Conservation (phyloP, 1,284 basidiomycete species). For the Porogramme epimiltina region DNA sequence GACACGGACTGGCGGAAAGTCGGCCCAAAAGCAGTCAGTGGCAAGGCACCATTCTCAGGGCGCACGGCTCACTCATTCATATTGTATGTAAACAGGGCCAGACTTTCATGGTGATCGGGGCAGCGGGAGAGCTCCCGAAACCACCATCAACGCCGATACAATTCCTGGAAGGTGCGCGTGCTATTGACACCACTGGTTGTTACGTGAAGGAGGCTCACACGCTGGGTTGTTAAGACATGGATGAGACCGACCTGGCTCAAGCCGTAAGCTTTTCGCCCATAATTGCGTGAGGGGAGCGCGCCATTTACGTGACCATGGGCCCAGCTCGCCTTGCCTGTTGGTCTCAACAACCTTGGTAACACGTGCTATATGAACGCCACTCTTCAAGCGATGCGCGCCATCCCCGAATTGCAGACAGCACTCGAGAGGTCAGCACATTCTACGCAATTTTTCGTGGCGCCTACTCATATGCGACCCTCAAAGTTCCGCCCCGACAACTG, state of each 20-base stretch:
- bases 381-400: conserved; percentile 87
- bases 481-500: conserved; percentile 23
- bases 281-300: no score
- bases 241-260: conserved; percentile 78
- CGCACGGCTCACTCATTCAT: background rate
- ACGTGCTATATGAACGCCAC: conserved; percentile 98
- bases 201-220: background rate
- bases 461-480: background rate
- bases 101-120: conserved; percentile 88
- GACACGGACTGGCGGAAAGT: conserved; percentile 86
- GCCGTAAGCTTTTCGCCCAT: conserved; percentile 58
- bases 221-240: conserved; percentile 66
- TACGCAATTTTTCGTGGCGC: background rate
- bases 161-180: conserved; percentile 72
- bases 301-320: no score
- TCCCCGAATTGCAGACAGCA: conserved; percentile 84
- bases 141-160: conserved; percentile 79
- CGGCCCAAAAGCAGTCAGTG: conserved; percentile 72
- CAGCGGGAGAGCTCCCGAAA: conserved; percentile 89
- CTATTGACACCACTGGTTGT: background rate
- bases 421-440: conserved; percentile 52
- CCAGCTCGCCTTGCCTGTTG: conserved; percentile 68
- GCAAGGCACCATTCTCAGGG: background rate
- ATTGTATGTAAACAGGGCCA: conserved; percentile 52
- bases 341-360: conserved; percentile 79